Base-by-base conservation (phyloP, 257 asterid genomes). In the Striga asiatica region DNA sequence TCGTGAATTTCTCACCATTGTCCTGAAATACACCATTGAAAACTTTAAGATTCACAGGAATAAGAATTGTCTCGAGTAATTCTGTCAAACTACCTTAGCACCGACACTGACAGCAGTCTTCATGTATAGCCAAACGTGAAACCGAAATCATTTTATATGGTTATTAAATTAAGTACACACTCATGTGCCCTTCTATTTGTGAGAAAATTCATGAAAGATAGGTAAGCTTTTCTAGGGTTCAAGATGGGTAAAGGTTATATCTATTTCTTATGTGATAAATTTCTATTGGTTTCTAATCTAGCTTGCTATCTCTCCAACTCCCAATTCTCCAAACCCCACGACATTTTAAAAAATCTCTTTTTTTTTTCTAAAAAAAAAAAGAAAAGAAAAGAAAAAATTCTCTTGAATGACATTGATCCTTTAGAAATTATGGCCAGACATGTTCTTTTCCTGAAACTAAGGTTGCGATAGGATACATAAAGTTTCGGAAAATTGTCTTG, bases 1-100 rank as follows among this genome's bases (percentile, higher is more conserved):
- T 89, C 2, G 64, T 83, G 73, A 89, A 89, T 67, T 86, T 86
- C 76, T 81, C 92, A 42, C 98, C 98, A 5, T 73, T 61, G 57
- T 89, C 98, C 98, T 89, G 88, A 27, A 43, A 49, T 43, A 38
- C 19, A 58, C 41, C 60, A 46, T 53, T 54, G 19, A n/a, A 20
- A 35, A n/a, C n/a, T 3, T 58, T 37, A 43, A 55, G 43, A 38
- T 57, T 34, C 27, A 43, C 21, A 38, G 12, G 25, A 37, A 54
- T 55, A 49, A 24, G 39, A 47, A 58, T 34, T 13, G 49, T 2
- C 1, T 41, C 19, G 54, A 34, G 54, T 43, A 43, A 61, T 38
- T 35, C 16, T 2, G 9, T 12, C 12, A 14, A 34, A 34, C 41
- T 8, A 32, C 9, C 10, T 16, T 35, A 16, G 42, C 32, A 27